Base-by-base conservation (phyloP, 345 rosid species). In the Citrus reticulata region DNA sequence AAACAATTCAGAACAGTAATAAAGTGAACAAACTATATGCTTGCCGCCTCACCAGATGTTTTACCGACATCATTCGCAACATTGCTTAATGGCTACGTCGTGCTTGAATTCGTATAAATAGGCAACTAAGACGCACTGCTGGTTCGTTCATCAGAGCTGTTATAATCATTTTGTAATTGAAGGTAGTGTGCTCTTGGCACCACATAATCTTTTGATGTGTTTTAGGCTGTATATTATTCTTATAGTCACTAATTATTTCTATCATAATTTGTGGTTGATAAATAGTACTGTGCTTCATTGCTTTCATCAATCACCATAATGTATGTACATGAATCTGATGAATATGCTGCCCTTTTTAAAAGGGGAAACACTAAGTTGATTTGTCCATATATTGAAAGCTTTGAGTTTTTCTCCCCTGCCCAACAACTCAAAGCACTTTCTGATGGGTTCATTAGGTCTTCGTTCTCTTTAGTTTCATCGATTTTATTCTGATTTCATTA, bases 41-140 rank as follows among this genome's bases (percentile, higher is more conserved):
- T 83, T 37, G 54, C 87, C 87, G 85, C 88, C 73, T 86, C 86
- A 13, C 51, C 51, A 46, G 51, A 81, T 82, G 75, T 72, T 35
- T 75, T 57, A 71, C 35, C 27, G 9, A 32, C 30, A 74, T 78
- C 83, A 65, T 55, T 35, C 22, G 37, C 17, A 74, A 63, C 78
- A 8, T 54, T 57, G 35, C 72, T 58, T 72, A 19, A 40, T 14
- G 17, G 74, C 58, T 70, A 77, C 75, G 49, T 77, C 76, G 75
- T 34, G 39, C 74, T 62, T 83, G 40, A 68, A 9, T 54, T 20
- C 68, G 19, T 83, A 87, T 81, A 85, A 81, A 81, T 78, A 77
- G 42, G 80, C 10, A 67, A 67, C 61, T 42, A 39, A 27, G 69
- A 57, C 24, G 68, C 68, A 30, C 57, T 29, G 27, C 58, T 76